Conservation (phyloP, 345 rosid species). For the Heritiera fomes region DNA sequence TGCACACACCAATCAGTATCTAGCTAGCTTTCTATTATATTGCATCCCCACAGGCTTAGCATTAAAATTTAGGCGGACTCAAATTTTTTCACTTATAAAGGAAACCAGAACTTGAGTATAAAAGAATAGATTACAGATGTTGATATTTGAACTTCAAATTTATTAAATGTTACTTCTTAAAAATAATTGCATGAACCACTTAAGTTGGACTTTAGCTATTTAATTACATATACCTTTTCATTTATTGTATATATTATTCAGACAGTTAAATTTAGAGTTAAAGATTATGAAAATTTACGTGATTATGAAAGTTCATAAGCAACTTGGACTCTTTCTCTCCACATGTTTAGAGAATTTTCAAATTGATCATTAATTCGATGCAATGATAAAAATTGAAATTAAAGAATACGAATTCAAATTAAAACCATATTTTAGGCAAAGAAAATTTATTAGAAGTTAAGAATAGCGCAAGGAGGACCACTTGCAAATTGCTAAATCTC, state of each 20-base stretch:
- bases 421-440: not conserved
- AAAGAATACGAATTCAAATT: not conserved
- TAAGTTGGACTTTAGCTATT: too few relatives aligned
- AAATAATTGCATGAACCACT: too few relatives aligned
- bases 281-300: too few relatives aligned
- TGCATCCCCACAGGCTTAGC: not conserved
- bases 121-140: too few relatives aligned
- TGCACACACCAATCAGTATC: not conserved
- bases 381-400: not conserved
- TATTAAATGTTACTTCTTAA: too few relatives aligned
- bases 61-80: not conserved
- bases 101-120: too few relatives aligned
- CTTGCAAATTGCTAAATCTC: not conserved
- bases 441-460: not conserved
- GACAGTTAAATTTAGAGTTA: too few relatives aligned
- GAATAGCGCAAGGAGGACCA: not conserved
- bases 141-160: too few relatives aligned
- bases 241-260: too few relatives aligned
- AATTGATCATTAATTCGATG: not conserved
- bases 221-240: too few relatives aligned
- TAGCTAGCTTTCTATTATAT: not conserved
- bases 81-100: not conserved
- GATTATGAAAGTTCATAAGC: not conserved
- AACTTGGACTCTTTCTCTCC: not conserved
- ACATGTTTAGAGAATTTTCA: not conserved